Conservation (phyloP, 164 flowering plant genomes). For the Stephania cephalantha region DNA sequence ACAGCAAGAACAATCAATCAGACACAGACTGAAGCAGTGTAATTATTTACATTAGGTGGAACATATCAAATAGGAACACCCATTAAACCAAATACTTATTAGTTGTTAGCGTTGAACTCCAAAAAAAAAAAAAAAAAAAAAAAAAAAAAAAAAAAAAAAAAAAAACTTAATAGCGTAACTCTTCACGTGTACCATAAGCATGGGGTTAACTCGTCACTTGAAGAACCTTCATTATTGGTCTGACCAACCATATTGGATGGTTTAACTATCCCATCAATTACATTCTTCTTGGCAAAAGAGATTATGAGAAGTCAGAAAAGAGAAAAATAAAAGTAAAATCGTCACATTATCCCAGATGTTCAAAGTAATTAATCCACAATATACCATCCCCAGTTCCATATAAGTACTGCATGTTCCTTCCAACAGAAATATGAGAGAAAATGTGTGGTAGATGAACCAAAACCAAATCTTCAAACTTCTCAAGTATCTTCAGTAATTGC, state of each 20-base stretch:
- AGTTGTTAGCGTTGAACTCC: no score
- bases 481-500: neutral
- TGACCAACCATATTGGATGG: neutral
- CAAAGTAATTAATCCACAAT: neutral
- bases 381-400: neutral
- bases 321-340: neutral
- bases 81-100: neutral
- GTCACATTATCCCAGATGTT: neutral
- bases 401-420: neutral
- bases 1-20: slow-evolving; percentile 8
- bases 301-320: neutral
- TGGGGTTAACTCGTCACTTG: neutral
- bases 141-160: no score
- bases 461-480: neutral
- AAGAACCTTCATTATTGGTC: neutral
- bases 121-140: no score
- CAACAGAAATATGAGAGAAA: no score
- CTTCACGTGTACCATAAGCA: slow-evolving; percentile 2
- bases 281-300: neutral
- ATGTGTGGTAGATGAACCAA: neutral
- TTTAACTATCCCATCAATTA: neutral
- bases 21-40: neutral
- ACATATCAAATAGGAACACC: neutral
- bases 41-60: neutral
- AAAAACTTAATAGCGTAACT: neutral